Evolutionary conservation across 2,329 filamentous ascomycete species (phyloP).

Genomic region (Emergomyces pasteurianus): DNA sequence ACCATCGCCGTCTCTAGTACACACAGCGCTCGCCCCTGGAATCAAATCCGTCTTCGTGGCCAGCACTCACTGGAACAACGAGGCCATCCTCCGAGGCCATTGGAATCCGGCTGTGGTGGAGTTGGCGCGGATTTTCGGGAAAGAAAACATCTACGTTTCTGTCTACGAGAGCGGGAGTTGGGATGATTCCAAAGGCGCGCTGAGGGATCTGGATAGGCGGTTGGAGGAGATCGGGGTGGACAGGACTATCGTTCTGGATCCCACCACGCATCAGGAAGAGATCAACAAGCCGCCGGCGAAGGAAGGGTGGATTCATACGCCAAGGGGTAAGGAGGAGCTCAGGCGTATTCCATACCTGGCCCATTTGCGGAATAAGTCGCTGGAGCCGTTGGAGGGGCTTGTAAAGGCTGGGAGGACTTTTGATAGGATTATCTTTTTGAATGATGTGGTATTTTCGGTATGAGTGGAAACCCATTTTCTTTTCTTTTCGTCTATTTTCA

Average conservation of each 20-base stretch:
- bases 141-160: conserved; percentile 55
- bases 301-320: conserved; percentile 54
- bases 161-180: conserved; percentile 58
- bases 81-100: conserved; percentile 44
- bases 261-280: conserved; percentile 47
- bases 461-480: neutral
- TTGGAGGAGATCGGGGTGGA: conserved; percentile 43
- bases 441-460: conserved; percentile 36
- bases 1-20: neutral
- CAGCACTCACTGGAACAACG: conserved; percentile 58
- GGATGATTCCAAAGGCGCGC: conserved; percentile 53
- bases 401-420: conserved; percentile 40
- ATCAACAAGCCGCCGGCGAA: conserved; percentile 34
- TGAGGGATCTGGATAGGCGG: conserved; percentile 44
- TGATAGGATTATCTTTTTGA: conserved; percentile 48
- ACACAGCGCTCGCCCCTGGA: neutral
- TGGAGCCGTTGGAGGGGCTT: conserved; percentile 47
- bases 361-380: conserved; percentile 49
- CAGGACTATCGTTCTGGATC: conserved; percentile 46
- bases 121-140: conserved; percentile 45
- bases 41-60: conserved; percentile 47
- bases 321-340: conserved; percentile 42
- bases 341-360: conserved; percentile 59
- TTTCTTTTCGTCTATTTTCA: too few species aligned
- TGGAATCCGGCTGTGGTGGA: conserved; percentile 52